Conservation (phyloP, 1,284 basidiomycete genomes). For the Sporisorium graminicola region DNA sequence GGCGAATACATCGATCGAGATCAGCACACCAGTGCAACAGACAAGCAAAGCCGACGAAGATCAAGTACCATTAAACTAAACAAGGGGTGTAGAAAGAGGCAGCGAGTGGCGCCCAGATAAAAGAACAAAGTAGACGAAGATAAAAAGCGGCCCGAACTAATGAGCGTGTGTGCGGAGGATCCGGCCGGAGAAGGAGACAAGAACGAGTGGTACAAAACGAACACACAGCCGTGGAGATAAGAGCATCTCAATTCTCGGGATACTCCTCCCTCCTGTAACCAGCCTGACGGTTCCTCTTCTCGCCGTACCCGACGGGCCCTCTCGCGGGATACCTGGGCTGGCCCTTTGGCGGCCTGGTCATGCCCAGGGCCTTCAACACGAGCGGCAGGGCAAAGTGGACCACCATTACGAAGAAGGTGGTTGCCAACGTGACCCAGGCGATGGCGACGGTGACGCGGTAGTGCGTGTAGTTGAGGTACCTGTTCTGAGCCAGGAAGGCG, state of each 20-base stretch:
- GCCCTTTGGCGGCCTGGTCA: conserved; percentile 50
- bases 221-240: too few relatives aligned
- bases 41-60: neutral
- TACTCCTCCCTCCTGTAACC: conserved; percentile 33
- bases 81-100: neutral
- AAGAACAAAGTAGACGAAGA: neutral
- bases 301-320: conserved; percentile 29
- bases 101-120: neutral
- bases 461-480: conserved; percentile 53
- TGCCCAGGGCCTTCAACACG: conserved; percentile 50
- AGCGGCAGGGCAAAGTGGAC: conserved; percentile 62
- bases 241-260: conserved; percentile 27
- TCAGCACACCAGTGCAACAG: neutral
- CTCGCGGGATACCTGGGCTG: conserved; percentile 10
- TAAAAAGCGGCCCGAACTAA: neutral
- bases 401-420: conserved; percentile 58
- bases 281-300: conserved; percentile 13
- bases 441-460: conserved; percentile 53
- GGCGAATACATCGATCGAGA: neutral
- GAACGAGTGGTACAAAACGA: too few relatives aligned
- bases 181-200: too few relatives aligned
- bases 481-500: conserved; percentile 35
- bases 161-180: too few relatives aligned
- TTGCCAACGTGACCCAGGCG: conserved; percentile 53
- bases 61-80: neutral